Conservation (phyloP, 2,329 filamentous ascomycete genomes). For the Bertia moriformis region DNA sequence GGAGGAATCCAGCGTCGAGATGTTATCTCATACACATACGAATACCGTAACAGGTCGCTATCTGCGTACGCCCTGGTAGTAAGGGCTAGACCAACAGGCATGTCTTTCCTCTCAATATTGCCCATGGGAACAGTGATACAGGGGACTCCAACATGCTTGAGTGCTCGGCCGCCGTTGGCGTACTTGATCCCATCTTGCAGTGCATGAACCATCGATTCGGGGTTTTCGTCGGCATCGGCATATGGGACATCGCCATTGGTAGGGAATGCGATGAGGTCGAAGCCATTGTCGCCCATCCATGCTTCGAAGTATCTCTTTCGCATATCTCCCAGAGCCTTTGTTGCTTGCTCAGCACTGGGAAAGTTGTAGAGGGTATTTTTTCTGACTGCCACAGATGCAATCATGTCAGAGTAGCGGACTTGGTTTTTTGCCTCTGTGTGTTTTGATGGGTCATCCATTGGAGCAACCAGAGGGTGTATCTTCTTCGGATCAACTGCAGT, state of each 20-base stretch:
- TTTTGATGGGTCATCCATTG: too few species aligned
- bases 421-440: too few species aligned
- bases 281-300: conserved; percentile 25
- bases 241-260: conserved; percentile 34
- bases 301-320: conserved; percentile 32
- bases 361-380: conserved; percentile 24
- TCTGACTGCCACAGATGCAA: conserved; percentile 7
- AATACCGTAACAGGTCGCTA: conserved; percentile 8
- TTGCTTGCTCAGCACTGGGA: conserved; percentile 21
- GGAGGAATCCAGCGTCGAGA: not conserved
- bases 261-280: conserved; percentile 32
- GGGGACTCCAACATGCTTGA: conserved; percentile 12
- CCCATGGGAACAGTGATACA: conserved; percentile 13
- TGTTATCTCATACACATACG: conserved; percentile 9
- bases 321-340: conserved; percentile 28
- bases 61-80: conserved; percentile 10
- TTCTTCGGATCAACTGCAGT: conserved; percentile 19
- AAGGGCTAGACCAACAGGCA: conserved; percentile 13
- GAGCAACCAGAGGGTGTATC: conserved; percentile 21
- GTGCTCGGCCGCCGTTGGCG: conserved; percentile 4
- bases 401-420: too few species aligned
- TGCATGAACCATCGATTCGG: not conserved
- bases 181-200: not conserved
- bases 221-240: conserved; percentile 19
- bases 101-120: conserved; percentile 7